Conservation (phyloP, 176 grass and related monocot species). For the Oryza australiensis region DNA sequence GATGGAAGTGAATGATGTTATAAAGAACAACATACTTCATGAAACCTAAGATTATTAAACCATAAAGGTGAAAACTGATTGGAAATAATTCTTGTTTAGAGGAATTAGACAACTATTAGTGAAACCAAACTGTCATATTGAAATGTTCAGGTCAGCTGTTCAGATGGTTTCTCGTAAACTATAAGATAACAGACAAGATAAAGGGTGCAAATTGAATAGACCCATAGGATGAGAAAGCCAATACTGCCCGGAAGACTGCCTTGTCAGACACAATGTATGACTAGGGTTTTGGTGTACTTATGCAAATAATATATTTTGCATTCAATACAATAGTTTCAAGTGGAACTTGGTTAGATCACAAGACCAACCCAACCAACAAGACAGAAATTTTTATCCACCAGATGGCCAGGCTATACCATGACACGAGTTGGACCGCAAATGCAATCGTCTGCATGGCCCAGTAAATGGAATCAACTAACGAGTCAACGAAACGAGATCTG, state of each 20-base stretch:
- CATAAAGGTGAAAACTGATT: not conserved
- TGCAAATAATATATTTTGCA: not conserved
- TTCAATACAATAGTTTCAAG: not conserved
- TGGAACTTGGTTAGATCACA: not conserved
- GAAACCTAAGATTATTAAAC: not conserved
- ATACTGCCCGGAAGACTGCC: not conserved
- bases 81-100: not conserved
- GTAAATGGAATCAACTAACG: not conserved
- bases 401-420: not conserved
- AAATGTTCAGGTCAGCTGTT: not conserved
- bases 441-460: not conserved
- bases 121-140: not conserved
- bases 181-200: not conserved
- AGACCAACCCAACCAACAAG: not conserved
- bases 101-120: not conserved
- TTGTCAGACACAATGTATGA: not conserved
- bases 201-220: not conserved
- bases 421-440: not conserved
- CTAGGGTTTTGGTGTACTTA: not conserved
- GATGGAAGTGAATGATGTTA: conserved; percentile 6
- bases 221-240: not conserved
- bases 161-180: not conserved
- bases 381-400: not conserved
- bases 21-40: not conserved
- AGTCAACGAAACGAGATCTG: conserved; percentile 31